Percentiles rank a stretch among this genome's conserved stretches.
Conservation (phyloP, 108 stramenopile species). For the Nitzschia putrida region DNA sequence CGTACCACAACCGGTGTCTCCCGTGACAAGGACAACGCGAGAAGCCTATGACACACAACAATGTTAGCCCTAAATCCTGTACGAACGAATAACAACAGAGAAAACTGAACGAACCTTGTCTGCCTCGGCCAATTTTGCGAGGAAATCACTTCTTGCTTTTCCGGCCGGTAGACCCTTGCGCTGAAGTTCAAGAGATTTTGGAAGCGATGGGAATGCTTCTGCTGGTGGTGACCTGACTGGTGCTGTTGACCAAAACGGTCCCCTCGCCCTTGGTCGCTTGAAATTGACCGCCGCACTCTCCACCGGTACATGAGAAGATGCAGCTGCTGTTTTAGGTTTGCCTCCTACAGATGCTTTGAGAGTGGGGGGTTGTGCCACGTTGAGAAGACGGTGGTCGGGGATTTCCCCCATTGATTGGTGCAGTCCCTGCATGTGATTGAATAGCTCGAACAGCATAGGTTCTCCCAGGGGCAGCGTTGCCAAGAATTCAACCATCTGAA, state of each 20-base stretch:
- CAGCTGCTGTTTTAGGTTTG: background rate
- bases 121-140: slow-evolving; percentile 50
- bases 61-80: too few relatives aligned
- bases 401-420: slow-evolving; percentile 36
- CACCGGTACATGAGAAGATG: background rate
- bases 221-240: slow-evolving; percentile 68
- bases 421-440: slow-evolving; percentile 50
- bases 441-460: slow-evolving; percentile 72
- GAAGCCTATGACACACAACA: background rate
- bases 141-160: slow-evolving; percentile 61
- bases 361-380: too few relatives aligned
- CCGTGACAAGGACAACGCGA: slow-evolving; percentile 79
- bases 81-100: too few relatives aligned
- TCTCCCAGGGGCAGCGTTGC: slow-evolving; percentile 40
- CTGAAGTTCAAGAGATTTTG: slow-evolving; percentile 35
- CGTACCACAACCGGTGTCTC: slow-evolving; percentile 82
- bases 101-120: slow-evolving; percentile 31
- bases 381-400: slow-evolving; percentile 11
- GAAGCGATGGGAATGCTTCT: slow-evolving; percentile 55
- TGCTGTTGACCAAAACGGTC: slow-evolving; percentile 64
- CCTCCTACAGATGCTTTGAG: too few relatives aligned
- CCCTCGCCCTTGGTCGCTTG: slow-evolving; percentile 48
- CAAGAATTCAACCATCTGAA: slow-evolving; percentile 44
- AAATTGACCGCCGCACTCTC: background rate
- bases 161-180: slow-evolving; percentile 76